Conservation (phyloP, 192 early-diverging fungal genomes). For the Coemansia nantahalensis region DNA sequence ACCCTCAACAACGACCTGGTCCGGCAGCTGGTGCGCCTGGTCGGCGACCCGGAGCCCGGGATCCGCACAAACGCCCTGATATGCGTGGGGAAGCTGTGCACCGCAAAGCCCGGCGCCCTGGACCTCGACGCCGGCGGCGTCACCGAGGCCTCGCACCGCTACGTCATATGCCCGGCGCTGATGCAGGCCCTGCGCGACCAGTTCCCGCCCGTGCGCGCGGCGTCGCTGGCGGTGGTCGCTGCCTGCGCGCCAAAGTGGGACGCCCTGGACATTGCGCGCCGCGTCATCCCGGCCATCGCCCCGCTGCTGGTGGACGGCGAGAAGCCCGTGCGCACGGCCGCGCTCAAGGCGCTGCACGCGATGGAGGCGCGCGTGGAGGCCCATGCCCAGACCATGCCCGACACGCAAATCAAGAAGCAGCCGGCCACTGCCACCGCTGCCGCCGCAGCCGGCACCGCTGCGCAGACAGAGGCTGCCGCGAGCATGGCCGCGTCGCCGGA, state of each 20-base stretch:
- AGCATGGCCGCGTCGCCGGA: constrained; percentile 51
- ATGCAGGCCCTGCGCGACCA: constrained; percentile 78
- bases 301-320: constrained; percentile 32
- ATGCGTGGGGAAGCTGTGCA: constrained; percentile 89
- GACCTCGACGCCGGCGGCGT: constrained; percentile 48
- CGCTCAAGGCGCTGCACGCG: constrained; percentile 69
- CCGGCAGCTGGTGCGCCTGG: constrained; percentile 82
- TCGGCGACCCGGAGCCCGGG: constrained; percentile 89
- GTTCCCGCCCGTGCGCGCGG: constrained; percentile 83
- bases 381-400: constrained; percentile 68
- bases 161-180: constrained; percentile 82
- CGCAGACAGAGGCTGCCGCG: constrained; percentile 30
- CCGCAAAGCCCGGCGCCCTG: constrained; percentile 47
- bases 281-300: constrained; percentile 73
- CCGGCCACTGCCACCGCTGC: constrained; percentile 9
- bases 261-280: constrained; percentile 65
- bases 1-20: constrained; percentile 73
- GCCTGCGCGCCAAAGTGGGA: constrained; percentile 68
- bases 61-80: constrained; percentile 97
- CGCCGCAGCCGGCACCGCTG: constrained; percentile 7
- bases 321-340: constrained; percentile 75
- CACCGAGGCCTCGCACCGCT: constrained; percentile 69
- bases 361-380: constrained; percentile 70
- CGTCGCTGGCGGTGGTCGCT: constrained; percentile 73
- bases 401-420: constrained; percentile 49